A percentile compares a stretch with the other conserved stretches of the same genome.
Evolutionary conservation across 225 moss, liverwort and hornwort species (phyloP).

Genomic region (Bryoerythrophyllum caledonicum): DNA sequence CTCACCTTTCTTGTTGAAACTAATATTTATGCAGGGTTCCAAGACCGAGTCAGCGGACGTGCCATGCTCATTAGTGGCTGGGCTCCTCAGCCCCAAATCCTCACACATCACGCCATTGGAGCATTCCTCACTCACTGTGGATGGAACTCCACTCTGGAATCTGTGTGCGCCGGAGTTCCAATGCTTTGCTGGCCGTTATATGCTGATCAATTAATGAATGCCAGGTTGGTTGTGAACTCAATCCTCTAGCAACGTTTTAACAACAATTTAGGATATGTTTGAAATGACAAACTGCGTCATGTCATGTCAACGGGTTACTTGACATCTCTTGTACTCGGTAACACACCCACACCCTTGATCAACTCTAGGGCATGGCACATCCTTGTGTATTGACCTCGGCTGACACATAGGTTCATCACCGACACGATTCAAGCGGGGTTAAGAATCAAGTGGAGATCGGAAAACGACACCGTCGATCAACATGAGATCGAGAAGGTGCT

Average conservation of each 20-base stretch:
- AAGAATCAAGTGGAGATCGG: neutral
- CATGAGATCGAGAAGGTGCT: constrained; percentile 20
- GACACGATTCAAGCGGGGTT: constrained; percentile 20
- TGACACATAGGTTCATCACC: constrained; percentile 1
- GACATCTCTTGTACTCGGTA: neutral
- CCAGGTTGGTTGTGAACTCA: constrained; percentile 10
- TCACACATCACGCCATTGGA: too few species aligned
- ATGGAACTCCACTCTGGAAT: constrained; percentile 33
- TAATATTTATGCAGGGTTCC: constrained; percentile 23
- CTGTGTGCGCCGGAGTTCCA: constrained; percentile 27
- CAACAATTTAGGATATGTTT: neutral
- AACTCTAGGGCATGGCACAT: neutral
- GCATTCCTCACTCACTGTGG: constrained; percentile 34
- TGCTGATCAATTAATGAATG: constrained; percentile 3
- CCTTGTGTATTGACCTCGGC: neutral
- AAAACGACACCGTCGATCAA: constrained; percentile 3
- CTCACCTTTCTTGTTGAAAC: neutral
- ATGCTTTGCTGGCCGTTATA: constrained; percentile 27
- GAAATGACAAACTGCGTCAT: neutral
- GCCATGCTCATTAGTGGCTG: too few species aligned
- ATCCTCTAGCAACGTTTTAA: neutral
- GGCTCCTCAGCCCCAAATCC: too few species aligned
- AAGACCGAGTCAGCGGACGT: too few species aligned
- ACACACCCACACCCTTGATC: neutral
- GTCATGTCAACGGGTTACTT: too few species aligned